phyloP scores from a whole-genome alignment of 768 basidiomycete species.

The Tephrocybe sp. region DNA sequence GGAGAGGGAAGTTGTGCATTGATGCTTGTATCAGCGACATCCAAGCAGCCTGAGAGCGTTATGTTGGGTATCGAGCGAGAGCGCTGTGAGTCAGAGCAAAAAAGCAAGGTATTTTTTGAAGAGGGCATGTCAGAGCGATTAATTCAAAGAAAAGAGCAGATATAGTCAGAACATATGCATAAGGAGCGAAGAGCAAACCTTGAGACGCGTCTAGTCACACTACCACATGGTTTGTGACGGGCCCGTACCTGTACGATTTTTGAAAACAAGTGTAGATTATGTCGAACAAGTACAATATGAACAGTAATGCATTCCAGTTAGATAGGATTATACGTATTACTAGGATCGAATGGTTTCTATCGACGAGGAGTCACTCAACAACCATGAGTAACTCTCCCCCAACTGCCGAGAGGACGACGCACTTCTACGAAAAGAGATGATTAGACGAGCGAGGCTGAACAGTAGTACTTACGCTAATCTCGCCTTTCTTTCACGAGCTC shows the following conservation, averaged over 20 bases:
- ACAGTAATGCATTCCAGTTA: neutral
- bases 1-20: conserved; percentile 17
- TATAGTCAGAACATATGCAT: too few species aligned
- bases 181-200: neutral
- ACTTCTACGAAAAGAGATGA: neutral
- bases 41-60: neutral
- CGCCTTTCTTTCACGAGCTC: conserved; percentile 5
- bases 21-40: neutral
- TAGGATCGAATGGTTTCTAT: conserved; percentile 2
- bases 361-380: conserved; percentile 25
- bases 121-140: neutral
- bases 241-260: too few species aligned
- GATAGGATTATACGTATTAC: neutral
- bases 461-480: conserved; percentile 2
- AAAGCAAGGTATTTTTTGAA: conserved; percentile 1
- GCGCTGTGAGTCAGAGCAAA: neutral
- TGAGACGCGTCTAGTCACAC: neutral
- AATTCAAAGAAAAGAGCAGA: too few species aligned
- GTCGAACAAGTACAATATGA: neutral
- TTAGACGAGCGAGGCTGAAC: neutral
- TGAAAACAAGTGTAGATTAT: neutral
- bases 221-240: conserved; percentile 1
- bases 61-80: neutral
- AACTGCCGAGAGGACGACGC: neutral
- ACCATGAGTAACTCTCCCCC: conserved; percentile 20